A percentile compares a stretch with the other conserved stretches of the same genome.
Conservation (phyloP, 148 eudicot genomes). For the Rhododendron simsii region DNA sequence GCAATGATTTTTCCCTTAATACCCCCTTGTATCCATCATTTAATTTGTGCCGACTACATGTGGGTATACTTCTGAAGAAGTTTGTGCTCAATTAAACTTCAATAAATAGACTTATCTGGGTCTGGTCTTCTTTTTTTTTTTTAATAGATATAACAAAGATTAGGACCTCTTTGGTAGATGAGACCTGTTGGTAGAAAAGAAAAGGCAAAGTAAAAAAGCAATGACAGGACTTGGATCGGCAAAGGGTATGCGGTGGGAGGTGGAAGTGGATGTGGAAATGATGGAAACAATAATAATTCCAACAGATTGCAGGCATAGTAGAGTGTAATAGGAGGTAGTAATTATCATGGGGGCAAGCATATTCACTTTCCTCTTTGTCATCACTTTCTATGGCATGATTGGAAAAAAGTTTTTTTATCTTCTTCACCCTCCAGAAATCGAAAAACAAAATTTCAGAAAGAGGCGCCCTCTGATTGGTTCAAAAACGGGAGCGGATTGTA, state of each 20-base stretch:
- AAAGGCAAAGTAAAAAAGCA: constrained; percentile 15
- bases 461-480: not conserved
- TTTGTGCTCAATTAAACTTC: not conserved
- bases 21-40: not conserved
- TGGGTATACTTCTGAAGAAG: not conserved
- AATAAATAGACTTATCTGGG: not conserved
- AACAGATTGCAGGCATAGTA: not conserved
- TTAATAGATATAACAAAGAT: not conserved
- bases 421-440: not conserved
- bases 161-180: not conserved
- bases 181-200: constrained; percentile 7
- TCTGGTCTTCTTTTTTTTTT: not conserved
- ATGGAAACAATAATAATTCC: constrained; percentile 2
- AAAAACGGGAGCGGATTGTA: not conserved
- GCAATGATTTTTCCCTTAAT: not conserved
- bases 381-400: constrained; percentile 45
- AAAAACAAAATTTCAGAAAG: not conserved
- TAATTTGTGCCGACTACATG: too few species aligned
- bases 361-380: constrained; percentile 45
- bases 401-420: constrained; percentile 20
- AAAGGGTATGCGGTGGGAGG: constrained; percentile 21
- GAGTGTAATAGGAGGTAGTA: not conserved
- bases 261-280: constrained; percentile 35
- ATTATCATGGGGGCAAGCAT: constrained; percentile 27
- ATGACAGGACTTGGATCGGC: constrained; percentile 28